Evolutionary conservation across 2,329 filamentous ascomycete species (phyloP), one percentile per base, ranked within the genome.

Genomic region (Balansia obtecta): DNA sequence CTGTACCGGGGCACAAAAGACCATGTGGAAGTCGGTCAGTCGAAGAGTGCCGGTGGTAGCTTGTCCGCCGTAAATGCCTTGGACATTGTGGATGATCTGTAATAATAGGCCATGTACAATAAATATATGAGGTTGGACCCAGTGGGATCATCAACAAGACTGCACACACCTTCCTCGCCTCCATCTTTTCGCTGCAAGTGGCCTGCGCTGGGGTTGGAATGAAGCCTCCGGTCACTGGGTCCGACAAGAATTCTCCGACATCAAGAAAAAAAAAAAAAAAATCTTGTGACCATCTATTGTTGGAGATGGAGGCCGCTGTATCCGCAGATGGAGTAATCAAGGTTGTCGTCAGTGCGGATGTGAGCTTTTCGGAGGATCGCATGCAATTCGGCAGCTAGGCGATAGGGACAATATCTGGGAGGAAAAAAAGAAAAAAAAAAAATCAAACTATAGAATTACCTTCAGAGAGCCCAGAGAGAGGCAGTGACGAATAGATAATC

Each of bases 1-100:
- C 45, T 62, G 68, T 46, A 61, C 62, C 41, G 69, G 72, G 41
- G 66, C 72, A 56, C 66, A 72, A 60, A 78, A 78, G 50, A 78
- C 69, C 54, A 78, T 71, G 65, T 85, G 82, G 64, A 79, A 81
- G 60, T 80, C 73, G 54, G 79, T 80, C 50, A 84, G 70, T 59
- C 80, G 76, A 49, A 84, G 67, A 53, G 74, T 78, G 54, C 79
- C 79, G 22, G 68, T 68, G 33, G 75, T 75, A 48, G 73, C 72
- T 56, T 77, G 72, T 60, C 80, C 81, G 49, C 74, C 73, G 55
- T 78, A 74, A 55, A 82, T 73, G 60, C 78, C 76, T 55, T 80
- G 75, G 51, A 83, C 79, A 63, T 77, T 68, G 54, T 86, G 77
- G 58, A 74, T 62, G 51, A 73, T 65, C 73, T 75, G 48, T 33